Percentiles rank a stretch among this genome's conserved stretches.
Conservation (phyloP, 768 basidiomycete species). For the Macrolepiota albuminosa region DNA sequence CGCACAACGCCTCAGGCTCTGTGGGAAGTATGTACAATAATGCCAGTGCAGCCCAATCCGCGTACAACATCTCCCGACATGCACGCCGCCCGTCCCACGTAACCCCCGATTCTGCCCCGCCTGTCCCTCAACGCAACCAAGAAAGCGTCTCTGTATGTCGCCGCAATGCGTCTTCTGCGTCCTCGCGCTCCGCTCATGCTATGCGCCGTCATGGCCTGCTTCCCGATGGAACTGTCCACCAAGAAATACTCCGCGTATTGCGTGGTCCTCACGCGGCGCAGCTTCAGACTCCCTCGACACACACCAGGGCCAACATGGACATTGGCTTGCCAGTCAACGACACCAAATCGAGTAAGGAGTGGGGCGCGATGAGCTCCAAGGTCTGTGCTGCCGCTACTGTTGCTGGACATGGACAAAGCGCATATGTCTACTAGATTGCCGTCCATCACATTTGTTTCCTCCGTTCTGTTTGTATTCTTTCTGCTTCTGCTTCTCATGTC, state of each 20-base stretch:
- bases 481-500: neutral
- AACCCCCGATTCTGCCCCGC: neutral
- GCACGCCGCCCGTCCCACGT: neutral
- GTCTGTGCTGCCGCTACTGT: conserved; percentile 9
- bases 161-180: conserved; percentile 14
- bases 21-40: conserved; percentile 2
- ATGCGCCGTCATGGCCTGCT: neutral
- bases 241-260: conserved; percentile 6
- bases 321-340: conserved; percentile 8
- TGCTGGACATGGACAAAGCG: conserved; percentile 9
- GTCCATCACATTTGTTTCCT: neutral
- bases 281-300: conserved; percentile 3
- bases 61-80: neutral
- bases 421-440: conserved; percentile 1
- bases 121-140: neutral
- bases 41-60: conserved; percentile 2
- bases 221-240: neutral
- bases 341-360: conserved; percentile 2
- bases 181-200: conserved; percentile 9
- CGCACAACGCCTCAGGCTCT: neutral
- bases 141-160: conserved; percentile 5
- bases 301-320: neutral
- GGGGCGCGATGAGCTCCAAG: conserved; percentile 1
- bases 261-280: conserved; percentile 13
- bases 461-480: neutral